Conservation (phyloP, 2,329 filamentous ascomycete species). For the Trichoderma gracile region DNA sequence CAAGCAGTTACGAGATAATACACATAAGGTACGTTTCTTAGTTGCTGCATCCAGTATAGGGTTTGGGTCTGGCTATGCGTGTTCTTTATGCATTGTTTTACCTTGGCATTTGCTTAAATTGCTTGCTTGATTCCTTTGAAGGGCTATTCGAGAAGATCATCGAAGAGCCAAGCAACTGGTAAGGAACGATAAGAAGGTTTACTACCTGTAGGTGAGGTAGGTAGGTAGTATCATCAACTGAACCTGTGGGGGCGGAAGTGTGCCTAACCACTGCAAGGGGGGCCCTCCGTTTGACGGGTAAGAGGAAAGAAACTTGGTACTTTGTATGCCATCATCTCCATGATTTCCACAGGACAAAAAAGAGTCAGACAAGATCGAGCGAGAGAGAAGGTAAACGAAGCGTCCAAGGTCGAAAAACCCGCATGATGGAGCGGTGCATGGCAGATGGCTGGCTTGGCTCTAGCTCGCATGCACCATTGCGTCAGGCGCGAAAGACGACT, state of each 20-base stretch:
- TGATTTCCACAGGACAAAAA: neutral
- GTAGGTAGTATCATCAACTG: neutral
- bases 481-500: constrained; percentile 8
- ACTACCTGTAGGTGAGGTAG: no score
- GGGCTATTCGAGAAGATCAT: neutral
- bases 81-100: no score
- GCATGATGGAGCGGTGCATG: constrained; percentile 4
- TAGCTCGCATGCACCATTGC: constrained; percentile 24
- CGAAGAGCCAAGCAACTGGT: neutral
- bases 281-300: no score
- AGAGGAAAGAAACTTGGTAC: neutral
- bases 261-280: constrained; percentile 1
- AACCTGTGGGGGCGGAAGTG: neutral
- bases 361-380: neutral
- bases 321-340: constrained; percentile 10
- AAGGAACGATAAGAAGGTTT: no score
- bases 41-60: no score
- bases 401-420: neutral
- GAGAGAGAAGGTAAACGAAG: neutral
- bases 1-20: no score
- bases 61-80: no score
- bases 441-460: neutral
- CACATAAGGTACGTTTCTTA: no score
- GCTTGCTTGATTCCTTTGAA: neutral
- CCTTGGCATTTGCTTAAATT: neutral